Evolutionary conservation across 441 rosid genomes (phyloP).

Genomic region (Jatropha multifida): DNA sequence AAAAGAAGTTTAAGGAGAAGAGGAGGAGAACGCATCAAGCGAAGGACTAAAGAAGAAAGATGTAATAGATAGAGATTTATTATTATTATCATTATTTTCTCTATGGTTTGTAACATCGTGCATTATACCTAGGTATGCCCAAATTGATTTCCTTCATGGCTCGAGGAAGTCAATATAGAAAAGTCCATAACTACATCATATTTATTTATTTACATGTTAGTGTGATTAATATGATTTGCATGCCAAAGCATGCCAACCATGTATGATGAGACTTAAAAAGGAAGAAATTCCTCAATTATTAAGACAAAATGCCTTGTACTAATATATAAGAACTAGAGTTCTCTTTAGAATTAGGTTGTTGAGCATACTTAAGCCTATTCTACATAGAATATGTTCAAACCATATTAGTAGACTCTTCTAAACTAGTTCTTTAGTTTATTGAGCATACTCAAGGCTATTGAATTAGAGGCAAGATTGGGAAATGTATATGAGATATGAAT

Average conservation of each 20-base stretch:
- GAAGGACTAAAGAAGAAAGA: no score
- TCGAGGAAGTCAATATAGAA: background rate
- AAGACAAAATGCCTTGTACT: background rate
- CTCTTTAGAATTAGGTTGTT: no score
- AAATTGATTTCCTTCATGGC: background rate
- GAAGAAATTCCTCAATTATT: background rate
- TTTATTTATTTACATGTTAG: no score
- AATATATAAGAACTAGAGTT: no score
- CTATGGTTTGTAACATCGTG: background rate
- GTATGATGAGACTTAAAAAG: background rate
- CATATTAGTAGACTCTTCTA: no score
- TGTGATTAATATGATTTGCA: no score
- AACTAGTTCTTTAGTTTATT: no score
- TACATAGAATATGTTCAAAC: background rate
- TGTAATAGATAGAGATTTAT: no score
- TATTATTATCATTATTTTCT: no score
- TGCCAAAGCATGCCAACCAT: no score
- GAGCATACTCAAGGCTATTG: background rate
- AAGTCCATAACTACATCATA: background rate
- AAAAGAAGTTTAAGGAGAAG: no score
- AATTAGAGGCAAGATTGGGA: background rate
- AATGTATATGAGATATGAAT: background rate
- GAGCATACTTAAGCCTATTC: background rate
- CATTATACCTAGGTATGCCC: background rate
- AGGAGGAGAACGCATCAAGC: no score